Evolutionary conservation across 129 eudicot species (phyloP).

Genomic region (Rutidosis leptorrhynchoides): DNA sequence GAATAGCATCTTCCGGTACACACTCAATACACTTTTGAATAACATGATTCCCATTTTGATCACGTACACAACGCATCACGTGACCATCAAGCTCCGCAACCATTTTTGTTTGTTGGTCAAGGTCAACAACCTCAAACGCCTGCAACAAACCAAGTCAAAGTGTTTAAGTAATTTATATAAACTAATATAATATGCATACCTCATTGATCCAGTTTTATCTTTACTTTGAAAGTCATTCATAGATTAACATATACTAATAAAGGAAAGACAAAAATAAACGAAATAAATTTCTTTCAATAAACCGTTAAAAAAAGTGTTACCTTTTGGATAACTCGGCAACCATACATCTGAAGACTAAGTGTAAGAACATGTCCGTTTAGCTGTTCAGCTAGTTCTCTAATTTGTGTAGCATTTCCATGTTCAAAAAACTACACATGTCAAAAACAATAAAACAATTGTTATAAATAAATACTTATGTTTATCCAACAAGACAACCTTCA

Average conservation of each 20-base stretch:
- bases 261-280: not conserved
- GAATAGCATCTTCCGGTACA: constrained; percentile 72
- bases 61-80: constrained; percentile 81
- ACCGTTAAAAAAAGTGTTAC: constrained; percentile 37
- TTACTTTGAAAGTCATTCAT: not conserved
- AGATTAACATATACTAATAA: not conserved
- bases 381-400: constrained; percentile 81
- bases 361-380: constrained; percentile 81
- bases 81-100: constrained; percentile 82
- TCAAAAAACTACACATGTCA: constrained; percentile 59
- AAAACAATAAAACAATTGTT: not conserved
- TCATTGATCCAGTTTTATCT: not conserved
- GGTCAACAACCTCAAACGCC: constrained; percentile 78
- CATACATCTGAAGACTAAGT: constrained; percentile 98
- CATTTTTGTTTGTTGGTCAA: constrained; percentile 75
- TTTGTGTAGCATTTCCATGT: constrained; percentile 79
- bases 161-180: not conserved
- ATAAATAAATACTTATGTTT: too few relatives aligned
- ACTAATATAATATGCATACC: not conserved
- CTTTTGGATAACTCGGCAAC: constrained; percentile 97
- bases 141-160: constrained; percentile 21
- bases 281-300: not conserved
- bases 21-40: constrained; percentile 87
- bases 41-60: constrained; percentile 86
- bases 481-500: too few relatives aligned